Conservation (phyloP, 208 protist genomes). For the Angomonas deanei region DNA sequence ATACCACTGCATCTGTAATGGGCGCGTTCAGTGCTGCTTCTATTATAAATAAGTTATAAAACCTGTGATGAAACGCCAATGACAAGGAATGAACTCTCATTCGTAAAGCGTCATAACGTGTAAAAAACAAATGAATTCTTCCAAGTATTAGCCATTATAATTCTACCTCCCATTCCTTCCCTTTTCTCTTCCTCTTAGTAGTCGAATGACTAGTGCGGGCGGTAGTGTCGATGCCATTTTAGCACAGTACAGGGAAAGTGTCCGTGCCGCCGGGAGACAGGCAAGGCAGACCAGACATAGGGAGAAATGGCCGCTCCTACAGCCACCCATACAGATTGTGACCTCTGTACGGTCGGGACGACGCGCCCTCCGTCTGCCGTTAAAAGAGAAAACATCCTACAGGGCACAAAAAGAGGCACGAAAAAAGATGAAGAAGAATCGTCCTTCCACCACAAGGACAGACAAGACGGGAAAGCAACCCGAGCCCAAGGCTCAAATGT, state of each 20-base stretch:
- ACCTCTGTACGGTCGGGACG: not conserved
- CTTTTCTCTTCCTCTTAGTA: conserved; percentile 1
- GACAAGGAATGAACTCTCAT: no score
- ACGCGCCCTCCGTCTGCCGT: not conserved
- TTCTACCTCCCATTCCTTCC: not conserved
- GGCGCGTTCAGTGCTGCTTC: no score
- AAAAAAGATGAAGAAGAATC: not conserved
- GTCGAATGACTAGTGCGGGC: no score
- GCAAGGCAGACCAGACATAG: not conserved
- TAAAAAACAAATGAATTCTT: no score
- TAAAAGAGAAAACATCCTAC: not conserved
- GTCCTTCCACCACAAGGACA: not conserved
- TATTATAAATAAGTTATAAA: no score
- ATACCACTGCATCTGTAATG: not conserved
- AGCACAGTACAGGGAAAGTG: not conserved
- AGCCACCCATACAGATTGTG: not conserved
- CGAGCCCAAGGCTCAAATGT: no score
- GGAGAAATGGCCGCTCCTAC: not conserved
- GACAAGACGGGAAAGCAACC: not conserved
- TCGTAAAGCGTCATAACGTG: no score
- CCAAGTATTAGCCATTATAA: no score
- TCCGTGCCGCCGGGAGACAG: not conserved
- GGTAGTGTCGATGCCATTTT: not conserved
- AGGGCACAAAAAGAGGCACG: not conserved
- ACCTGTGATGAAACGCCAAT: no score